These are phyloP conservation scores for Colletotrichum salicis DNA, from an alignment of 2,329 filamentous ascomycete species.

Conservation along the genomic window DNA sequence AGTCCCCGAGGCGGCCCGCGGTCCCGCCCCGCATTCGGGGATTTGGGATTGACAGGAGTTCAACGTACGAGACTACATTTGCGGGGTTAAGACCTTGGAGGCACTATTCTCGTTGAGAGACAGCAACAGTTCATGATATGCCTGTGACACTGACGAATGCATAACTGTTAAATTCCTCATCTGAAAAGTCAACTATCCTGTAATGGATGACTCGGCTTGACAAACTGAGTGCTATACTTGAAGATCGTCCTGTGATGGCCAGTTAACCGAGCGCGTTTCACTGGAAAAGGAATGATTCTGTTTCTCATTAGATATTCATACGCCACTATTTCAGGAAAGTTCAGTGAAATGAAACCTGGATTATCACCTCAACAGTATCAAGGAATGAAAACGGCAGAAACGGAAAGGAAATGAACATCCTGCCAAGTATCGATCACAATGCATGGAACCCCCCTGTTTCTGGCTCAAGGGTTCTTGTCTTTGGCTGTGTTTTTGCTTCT, in stretches of 20 bases:
- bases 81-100: not conserved
- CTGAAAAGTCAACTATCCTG: too few relatives aligned
- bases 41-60: not conserved
- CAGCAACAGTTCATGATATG: too few relatives aligned
- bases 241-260: too few relatives aligned
- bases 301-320: not conserved
- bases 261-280: not conserved
- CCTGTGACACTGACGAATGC: too few relatives aligned
- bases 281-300: not conserved
- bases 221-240: too few relatives aligned
- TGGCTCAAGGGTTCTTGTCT: not conserved
- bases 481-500: too few relatives aligned
- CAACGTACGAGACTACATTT: not conserved
- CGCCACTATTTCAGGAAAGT: not conserved
- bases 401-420: not conserved
- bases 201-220: too few relatives aligned
- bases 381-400: not conserved
- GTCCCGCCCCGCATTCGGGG: constrained; percentile 1
- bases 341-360: not conserved
- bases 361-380: not conserved
- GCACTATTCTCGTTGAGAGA: not conserved
- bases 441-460: not conserved
- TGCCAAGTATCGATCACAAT: not conserved
- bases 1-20: not conserved
- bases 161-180: too few relatives aligned